phyloP scores from a whole-genome alignment of 2,329 filamentous ascomycete genomes.

The Aspergillus brunneoviolaceus region DNA sequence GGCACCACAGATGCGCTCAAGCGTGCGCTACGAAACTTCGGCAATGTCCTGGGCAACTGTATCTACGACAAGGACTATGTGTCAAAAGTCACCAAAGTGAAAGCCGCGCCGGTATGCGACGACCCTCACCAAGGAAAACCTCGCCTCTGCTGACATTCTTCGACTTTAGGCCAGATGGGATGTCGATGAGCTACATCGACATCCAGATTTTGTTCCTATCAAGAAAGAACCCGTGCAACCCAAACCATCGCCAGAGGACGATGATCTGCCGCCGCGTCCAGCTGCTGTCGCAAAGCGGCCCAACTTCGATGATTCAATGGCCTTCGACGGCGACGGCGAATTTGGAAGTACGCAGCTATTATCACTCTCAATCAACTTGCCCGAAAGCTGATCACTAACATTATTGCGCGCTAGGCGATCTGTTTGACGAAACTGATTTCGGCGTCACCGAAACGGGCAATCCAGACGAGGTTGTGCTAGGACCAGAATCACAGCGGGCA shows the following conservation, averaged over 20 bases:
- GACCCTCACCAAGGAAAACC: too few relatives aligned
- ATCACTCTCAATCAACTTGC: background rate
- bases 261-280: conserved; percentile 43
- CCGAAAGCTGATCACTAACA: conserved; percentile 18
- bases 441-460: conserved; percentile 67
- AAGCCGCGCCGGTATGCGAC: conserved; percentile 61
- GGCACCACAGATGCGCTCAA: conserved; percentile 94
- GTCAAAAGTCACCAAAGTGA: conserved; percentile 84
- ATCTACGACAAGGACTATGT: conserved; percentile 97
- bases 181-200: conserved; percentile 75
- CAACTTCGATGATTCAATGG: conserved; percentile 26
- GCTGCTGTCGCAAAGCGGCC: conserved; percentile 28
- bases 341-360: conserved; percentile 40
- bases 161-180: conserved; percentile 64
- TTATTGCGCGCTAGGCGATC: conserved; percentile 44
- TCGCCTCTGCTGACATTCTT: conserved; percentile 14
- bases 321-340: conserved; percentile 43
- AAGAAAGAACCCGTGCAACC: conserved; percentile 55
- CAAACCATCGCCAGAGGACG: conserved; percentile 45
- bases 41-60: conserved; percentile 96
- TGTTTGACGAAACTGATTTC: conserved; percentile 77
- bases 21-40: conserved; percentile 83
- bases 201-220: conserved; percentile 66
- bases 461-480: conserved; percentile 72
- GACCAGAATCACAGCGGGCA: conserved; percentile 29